Evolutionary conservation across 2,329 filamentous ascomycete genomes (phyloP).

Genomic region (Macroventuria anomochaeta): DNA sequence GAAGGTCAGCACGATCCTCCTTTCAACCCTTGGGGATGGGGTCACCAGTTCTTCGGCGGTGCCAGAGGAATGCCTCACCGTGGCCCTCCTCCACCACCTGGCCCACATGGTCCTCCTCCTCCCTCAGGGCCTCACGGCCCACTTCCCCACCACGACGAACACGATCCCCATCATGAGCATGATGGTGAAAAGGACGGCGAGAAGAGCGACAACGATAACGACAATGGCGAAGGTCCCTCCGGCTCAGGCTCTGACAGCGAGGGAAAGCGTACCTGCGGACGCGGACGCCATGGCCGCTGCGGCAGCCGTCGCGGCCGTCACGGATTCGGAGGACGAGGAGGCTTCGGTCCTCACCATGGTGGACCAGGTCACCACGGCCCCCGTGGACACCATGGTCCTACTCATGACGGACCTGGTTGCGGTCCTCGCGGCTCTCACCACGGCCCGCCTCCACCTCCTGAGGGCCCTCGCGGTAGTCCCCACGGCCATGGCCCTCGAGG

Average conservation of each 20-base stretch:
- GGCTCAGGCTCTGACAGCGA: slow-evolving; percentile 38
- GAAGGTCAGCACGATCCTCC: slow-evolving; percentile 25
- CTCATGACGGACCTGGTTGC: slow-evolving; percentile 4
- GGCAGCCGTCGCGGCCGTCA: slow-evolving; percentile 31
- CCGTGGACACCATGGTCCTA: slow-evolving; percentile 5
- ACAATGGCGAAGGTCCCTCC: slow-evolving; percentile 42
- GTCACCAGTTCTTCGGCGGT: slow-evolving; percentile 39
- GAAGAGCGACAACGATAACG: slow-evolving; percentile 25
- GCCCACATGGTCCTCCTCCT: slow-evolving; percentile 22
- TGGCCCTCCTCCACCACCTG: slow-evolving; percentile 36
- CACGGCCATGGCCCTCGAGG: slow-evolving; percentile 27
- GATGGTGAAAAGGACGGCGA: slow-evolving; percentile 23
- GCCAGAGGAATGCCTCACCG: slow-evolving; percentile 37
- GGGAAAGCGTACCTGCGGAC: slow-evolving; percentile 22
- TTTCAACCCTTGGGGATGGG: slow-evolving; percentile 46
- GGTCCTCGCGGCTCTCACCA: slow-evolving; percentile 15
- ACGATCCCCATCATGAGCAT: slow-evolving; percentile 15
- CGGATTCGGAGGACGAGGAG: slow-evolving; percentile 30
- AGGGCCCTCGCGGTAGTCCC: slow-evolving; percentile 15
- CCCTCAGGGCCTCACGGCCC: slow-evolving; percentile 28
- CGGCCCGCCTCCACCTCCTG: slow-evolving; percentile 29
- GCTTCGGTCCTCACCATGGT: slow-evolving; percentile 27
- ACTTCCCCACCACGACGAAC: slow-evolving; percentile 15
- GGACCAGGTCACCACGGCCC: slow-evolving; percentile 18
- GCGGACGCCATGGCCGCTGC: slow-evolving; percentile 30